Percentiles rank a stretch among this genome's conserved stretches.
These are phyloP conservation scores for Nepenthes mirabilis DNA, from an alignment of 148 eudicot species.

Conservation along the genomic window DNA sequence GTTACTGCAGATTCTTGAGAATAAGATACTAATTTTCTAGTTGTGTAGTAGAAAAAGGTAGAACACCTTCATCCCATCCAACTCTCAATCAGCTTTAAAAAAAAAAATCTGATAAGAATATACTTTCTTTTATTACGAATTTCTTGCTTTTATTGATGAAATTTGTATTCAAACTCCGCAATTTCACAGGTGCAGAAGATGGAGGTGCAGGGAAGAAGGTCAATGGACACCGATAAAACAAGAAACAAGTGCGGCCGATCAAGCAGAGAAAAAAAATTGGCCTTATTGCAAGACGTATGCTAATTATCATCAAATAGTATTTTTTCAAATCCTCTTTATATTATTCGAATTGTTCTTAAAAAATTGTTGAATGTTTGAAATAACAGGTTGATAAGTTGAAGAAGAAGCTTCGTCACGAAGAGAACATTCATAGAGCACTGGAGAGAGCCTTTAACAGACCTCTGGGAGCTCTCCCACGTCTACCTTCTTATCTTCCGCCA, in stretches of 20 bases:
- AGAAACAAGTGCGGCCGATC: background rate
- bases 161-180: background rate
- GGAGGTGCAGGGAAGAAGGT: constrained; percentile 5
- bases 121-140: background rate
- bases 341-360: background rate
- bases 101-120: background rate
- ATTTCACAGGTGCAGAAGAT: constrained; percentile 3
- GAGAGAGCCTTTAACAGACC: constrained; percentile 71
- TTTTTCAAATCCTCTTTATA: background rate
- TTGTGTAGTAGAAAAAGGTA: background rate
- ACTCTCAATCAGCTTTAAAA: background rate
- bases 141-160: background rate
- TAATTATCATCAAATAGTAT: background rate
- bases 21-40: background rate
- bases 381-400: constrained; percentile 67
- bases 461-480: constrained; percentile 71
- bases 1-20: background rate
- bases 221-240: background rate
- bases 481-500: constrained; percentile 72
- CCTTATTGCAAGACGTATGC: constrained; percentile 11
- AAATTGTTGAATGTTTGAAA: background rate
- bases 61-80: background rate
- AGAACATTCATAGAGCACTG: constrained; percentile 68
- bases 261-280: constrained; percentile 9
- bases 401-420: constrained; percentile 69